Evolutionary conservation across 2,329 filamentous ascomycete genomes (phyloP), one percentile per base, ranked within the genome.

Genomic region (Neospermospora avenae): DNA sequence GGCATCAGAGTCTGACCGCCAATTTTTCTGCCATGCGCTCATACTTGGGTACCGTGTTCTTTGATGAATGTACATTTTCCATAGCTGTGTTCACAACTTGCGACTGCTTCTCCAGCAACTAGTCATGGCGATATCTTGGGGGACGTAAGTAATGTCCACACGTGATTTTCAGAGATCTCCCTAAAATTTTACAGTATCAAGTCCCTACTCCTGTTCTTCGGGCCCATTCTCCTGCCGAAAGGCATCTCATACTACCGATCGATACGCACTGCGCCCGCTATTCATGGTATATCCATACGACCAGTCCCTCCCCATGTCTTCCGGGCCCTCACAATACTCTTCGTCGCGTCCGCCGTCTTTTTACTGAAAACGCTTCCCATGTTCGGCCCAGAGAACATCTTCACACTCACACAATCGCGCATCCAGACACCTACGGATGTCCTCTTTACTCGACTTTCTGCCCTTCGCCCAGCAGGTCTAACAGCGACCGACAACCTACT

Each of bases 401-500:
- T 98, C 80, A 71, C 75, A 31, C 74, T 79, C 18, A 97, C 93
- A 0, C 80, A 86, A 59, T 95, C 91, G 54, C 90, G 93, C 35
- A 84, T 98, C 18, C 89, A 92, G 69, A 93, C 90, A 44, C 87
- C 91, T n/a, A 87, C 84, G 44, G 90, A 93, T 71, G 87, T 96
- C 35, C 81, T 98, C 62, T 95, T 96, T 75, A 85, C 83, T 61
- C 89, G 93, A 16, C 81, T 98, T 10, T 75, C 81, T 3, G 74
- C 80, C 1, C 71, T 87, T 1, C 82, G 87, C 0, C 77, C 81
- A 0, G 16, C 68, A 42, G 65, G 67, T 10, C 78, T 90, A 2
- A 87, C 84, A 0, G 64, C 75, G 0, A 61, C 73, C 13, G 93
- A 98, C 75, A 78, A 84, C 54, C 75, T 80, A 24, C 80, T 98